Base-by-base conservation (phyloP, 2,329 filamentous ascomycete species). In the Davidsoniella australis region DNA sequence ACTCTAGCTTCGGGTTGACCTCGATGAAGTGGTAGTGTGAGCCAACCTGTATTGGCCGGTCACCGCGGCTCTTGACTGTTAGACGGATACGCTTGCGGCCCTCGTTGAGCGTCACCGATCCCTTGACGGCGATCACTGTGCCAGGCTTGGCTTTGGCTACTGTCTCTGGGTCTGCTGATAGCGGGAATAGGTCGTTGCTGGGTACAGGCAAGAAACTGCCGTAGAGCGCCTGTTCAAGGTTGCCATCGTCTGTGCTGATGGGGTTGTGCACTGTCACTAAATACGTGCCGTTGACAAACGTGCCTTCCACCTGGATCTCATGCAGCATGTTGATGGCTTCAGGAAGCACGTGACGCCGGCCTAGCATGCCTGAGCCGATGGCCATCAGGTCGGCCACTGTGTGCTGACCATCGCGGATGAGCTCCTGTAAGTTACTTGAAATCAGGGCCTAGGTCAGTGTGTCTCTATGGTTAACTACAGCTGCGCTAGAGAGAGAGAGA, bases 1-100 rank as follows among this genome's bases (percentile, higher is more conserved):
- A 96, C 54, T 84, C 76, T 46, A 96, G 73, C 62, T 85, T 77
- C 0, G 87, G 85, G 64, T 96, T 96, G n/a, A 80, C 82, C 68
- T 96, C 89, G 59, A 94, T 78, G 62, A 96, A 94, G 65, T 95
- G 89, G 63, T 94, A 96, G 65, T 96, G 89, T 29, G 86, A 94
- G 29, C 89, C 89, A 53, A 88, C 82, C 70, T 95, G 88, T 53
- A 95, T 82, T 1, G 89, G 89, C 29, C 89, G 71, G 63, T 96
- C 89, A 5, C 89, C 89, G 58, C 75, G 84, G 63, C 85, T 94
- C 55, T 80, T 87, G 39, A 96, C 85, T 60, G 71, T 78, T 38
- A 96, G 67, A 53, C 67, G 72, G 55, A 88, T 80, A 53, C 88
- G 74, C 64, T 75, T 79, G 48, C 86, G 73, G 38, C 80, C 81